A percentile compares a stretch with the other conserved stretches of the same genome.
Evolutionary conservation across 139 green algal species (phyloP).

Genomic region (Chlorella ohadii): DNA sequence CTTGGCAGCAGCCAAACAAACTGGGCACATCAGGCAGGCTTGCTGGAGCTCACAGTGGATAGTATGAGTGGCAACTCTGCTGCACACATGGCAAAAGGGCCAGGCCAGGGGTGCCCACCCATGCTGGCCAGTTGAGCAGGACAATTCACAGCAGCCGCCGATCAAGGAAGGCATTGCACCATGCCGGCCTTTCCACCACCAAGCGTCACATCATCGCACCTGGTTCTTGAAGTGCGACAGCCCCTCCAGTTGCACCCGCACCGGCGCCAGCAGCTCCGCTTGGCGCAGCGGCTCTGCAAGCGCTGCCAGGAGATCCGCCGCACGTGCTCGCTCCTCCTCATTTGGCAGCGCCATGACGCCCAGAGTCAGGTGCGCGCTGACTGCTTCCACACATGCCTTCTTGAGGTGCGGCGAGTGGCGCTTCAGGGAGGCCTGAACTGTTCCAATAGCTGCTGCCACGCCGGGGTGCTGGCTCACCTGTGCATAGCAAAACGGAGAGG

Average conservation of each 20-base stretch:
- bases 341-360: conserved; percentile 10
- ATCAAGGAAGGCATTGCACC: no score
- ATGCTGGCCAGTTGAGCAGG: no score
- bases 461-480: conserved; percentile 14
- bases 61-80: no score
- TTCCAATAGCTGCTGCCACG: neutral
- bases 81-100: neutral
- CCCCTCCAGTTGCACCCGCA: conserved; percentile 9
- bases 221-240: conserved; percentile 20
- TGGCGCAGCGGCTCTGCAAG: conserved; percentile 9
- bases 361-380: conserved; percentile 25
- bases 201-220: neutral
- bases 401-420: conserved; percentile 4
- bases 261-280: neutral
- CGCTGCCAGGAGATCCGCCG: neutral
- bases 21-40: no score
- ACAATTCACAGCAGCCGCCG: no score
- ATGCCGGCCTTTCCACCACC: no score
- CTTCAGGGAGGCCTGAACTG: neutral
- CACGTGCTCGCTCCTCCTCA: neutral
- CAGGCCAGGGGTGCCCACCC: no score
- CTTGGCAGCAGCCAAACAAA: no score
- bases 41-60: no score
- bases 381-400: conserved; percentile 12
- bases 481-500: no score